These are phyloP conservation scores for Pontederia paniculata DNA, from an alignment of 176 grass and related monocot species.

Conservation along the genomic window DNA sequence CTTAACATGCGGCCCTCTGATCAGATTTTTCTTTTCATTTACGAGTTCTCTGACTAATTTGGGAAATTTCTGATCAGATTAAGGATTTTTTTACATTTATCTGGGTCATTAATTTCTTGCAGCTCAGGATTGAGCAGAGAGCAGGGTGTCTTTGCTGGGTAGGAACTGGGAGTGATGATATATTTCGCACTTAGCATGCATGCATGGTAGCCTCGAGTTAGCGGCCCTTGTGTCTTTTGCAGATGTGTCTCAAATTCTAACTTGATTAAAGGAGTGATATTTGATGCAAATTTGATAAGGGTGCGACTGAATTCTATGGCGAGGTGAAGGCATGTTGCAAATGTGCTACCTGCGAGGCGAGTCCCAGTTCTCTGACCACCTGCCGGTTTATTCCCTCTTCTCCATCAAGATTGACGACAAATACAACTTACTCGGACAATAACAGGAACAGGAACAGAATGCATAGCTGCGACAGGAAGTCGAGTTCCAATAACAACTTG, in stretches of 20 bases:
- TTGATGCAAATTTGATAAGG: background rate
- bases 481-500: too few species aligned
- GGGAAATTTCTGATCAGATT: too few species aligned
- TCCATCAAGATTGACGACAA: conserved; percentile 16
- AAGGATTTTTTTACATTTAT: background rate
- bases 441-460: too few species aligned
- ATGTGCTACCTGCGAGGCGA: conserved; percentile 61
- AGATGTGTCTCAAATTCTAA: too few species aligned
- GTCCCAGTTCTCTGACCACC: conserved; percentile 79
- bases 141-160: conserved; percentile 64
- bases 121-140: conserved; percentile 50
- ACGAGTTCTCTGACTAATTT: too few species aligned
- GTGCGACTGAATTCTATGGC: conserved; percentile 90
- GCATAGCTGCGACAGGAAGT: too few species aligned
- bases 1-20: background rate
- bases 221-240: too few species aligned
- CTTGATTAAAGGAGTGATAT: background rate
- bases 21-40: too few species aligned
- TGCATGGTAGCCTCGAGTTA: too few species aligned
- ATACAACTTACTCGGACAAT: too few species aligned
- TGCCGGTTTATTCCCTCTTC: conserved; percentile 67
- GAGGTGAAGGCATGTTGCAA: conserved; percentile 56
- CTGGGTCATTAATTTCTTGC: background rate
- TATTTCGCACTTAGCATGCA: too few species aligned
- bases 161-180: conserved; percentile 73